These are phyloP conservation scores for Tarenaya hassleriana DNA, from an alignment of 345 rosid genomes.

Conservation along the genomic window DNA sequence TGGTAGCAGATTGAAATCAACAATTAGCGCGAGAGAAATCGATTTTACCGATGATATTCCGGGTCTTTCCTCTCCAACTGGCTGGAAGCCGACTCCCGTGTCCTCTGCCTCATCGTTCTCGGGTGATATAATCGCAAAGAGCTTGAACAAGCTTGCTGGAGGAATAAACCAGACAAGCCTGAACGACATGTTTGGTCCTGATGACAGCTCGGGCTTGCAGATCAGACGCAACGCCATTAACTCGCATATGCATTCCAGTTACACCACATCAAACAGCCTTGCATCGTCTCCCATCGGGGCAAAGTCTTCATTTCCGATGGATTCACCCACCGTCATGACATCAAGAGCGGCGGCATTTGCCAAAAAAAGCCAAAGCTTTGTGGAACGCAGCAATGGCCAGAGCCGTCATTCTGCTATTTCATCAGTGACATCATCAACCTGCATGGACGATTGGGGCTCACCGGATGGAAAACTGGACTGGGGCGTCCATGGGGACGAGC, in stretches of 20 bases:
- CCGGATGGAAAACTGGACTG: constrained; percentile 78
- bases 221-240: constrained; percentile 47
- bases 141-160: constrained; percentile 41
- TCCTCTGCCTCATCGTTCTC: constrained; percentile 38
- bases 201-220: constrained; percentile 38
- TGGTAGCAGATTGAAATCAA: constrained; percentile 65
- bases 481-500: constrained; percentile 70
- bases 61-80: constrained; percentile 47
- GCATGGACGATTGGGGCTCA: constrained; percentile 60
- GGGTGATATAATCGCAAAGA: constrained; percentile 35
- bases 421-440: constrained; percentile 32
- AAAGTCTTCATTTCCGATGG: constrained; percentile 38
- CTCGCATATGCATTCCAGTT: constrained; percentile 22
- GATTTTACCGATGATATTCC: constrained; percentile 53
- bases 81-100: constrained; percentile 50
- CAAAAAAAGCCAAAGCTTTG: constrained; percentile 64
- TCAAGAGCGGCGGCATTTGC: constrained; percentile 65
- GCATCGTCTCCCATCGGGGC: constrained; percentile 48
- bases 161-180: constrained; percentile 58
- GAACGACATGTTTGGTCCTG: constrained; percentile 52
- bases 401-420: constrained; percentile 35
- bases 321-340: constrained; percentile 44
- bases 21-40: constrained; percentile 56
- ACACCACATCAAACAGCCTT: no score
- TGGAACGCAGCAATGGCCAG: constrained; percentile 44